Percentiles rank a stretch among this genome's conserved stretches.
phyloP scores from a whole-genome alignment of 1,284 basidiomycete genomes.

The Moniliophthora roreri region DNA sequence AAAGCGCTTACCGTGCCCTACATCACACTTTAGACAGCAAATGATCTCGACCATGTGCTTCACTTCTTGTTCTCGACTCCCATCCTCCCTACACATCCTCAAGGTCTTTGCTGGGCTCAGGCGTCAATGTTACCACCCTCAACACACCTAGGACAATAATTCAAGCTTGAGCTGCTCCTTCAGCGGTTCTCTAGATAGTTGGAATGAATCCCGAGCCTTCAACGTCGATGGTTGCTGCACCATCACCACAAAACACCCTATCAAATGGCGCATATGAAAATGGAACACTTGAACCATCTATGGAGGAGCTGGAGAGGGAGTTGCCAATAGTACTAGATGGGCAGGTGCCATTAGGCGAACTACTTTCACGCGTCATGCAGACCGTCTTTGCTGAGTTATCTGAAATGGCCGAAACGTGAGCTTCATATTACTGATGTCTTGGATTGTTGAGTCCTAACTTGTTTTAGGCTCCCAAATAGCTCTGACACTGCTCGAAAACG shows the following conservation, averaged over 20 bases:
- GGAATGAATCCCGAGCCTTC: conserved; percentile 6
- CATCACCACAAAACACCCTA: neutral
- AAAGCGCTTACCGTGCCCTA: neutral
- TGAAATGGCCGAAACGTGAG: conserved; percentile 86
- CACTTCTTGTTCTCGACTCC: conserved; percentile 8
- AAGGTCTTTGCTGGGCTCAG: neutral
- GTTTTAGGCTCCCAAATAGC: conserved; percentile 80
- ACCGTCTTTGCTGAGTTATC: conserved; percentile 81
- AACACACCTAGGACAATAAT: neutral
- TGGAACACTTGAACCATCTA: conserved; percentile 36
- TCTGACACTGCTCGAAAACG: conserved; percentile 82
- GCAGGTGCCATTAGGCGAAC: conserved; percentile 71
- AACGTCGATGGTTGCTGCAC: neutral
- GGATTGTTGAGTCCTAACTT: too few species aligned
- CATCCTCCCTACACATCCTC: conserved; percentile 5
- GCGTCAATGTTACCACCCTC: neutral
- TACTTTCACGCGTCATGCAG: conserved; percentile 77
- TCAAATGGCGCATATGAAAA: conserved; percentile 21
- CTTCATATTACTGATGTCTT: neutral
- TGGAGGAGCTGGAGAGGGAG: conserved; percentile 70
- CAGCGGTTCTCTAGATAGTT: neutral
- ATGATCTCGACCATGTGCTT: conserved; percentile 4
- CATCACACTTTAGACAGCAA: conserved; percentile 1
- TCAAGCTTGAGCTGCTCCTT: too few species aligned
- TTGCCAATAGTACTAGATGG: conserved; percentile 76